These are phyloP conservation scores for Pichia gijzeniarum DNA, from an alignment of 805 yeast species.

Conservation along the genomic window DNA sequence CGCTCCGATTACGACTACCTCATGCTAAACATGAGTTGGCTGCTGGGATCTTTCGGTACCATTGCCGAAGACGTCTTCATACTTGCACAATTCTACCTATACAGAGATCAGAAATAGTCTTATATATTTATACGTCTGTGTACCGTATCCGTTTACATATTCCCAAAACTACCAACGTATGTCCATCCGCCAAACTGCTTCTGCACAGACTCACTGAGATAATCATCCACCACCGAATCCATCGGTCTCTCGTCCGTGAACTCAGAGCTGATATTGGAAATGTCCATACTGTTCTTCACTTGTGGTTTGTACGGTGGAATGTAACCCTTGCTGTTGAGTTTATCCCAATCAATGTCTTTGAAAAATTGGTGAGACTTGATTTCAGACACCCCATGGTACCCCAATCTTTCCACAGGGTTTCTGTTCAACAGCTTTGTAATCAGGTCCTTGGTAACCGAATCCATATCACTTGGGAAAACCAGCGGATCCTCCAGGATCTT, in stretches of 20 bases:
- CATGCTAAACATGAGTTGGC: constrained; percentile 63
- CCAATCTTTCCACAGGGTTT: constrained; percentile 77
- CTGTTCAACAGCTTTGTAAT: constrained; percentile 69
- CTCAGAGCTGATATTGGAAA: constrained; percentile 88
- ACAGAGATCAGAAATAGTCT: constrained; percentile 24
- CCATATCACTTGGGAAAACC: constrained; percentile 82
- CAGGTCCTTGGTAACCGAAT: constrained; percentile 77
- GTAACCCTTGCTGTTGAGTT: constrained; percentile 76
- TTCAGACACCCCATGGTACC: constrained; percentile 73
- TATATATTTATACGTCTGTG: not conserved
- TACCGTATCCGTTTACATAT: no score
- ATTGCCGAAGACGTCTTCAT: constrained; percentile 63
- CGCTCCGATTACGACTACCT: constrained; percentile 57
- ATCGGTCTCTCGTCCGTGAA: constrained; percentile 91
- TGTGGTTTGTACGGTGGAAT: constrained; percentile 95
- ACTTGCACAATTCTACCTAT: constrained; percentile 60
- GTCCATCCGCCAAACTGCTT: constrained; percentile 99
- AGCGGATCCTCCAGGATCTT: constrained; percentile 87
- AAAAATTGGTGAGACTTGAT: constrained; percentile 83
- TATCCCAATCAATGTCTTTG: constrained; percentile 83
- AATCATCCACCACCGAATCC: constrained; percentile 92
- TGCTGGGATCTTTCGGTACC: constrained; percentile 73
- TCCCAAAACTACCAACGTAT: constrained; percentile 53
- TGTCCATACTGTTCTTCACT: constrained; percentile 78
- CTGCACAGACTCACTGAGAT: constrained; percentile 89